phyloP scores from a whole-genome alignment of 2,329 filamentous ascomycete species.

The Eurotiales sp. region DNA sequence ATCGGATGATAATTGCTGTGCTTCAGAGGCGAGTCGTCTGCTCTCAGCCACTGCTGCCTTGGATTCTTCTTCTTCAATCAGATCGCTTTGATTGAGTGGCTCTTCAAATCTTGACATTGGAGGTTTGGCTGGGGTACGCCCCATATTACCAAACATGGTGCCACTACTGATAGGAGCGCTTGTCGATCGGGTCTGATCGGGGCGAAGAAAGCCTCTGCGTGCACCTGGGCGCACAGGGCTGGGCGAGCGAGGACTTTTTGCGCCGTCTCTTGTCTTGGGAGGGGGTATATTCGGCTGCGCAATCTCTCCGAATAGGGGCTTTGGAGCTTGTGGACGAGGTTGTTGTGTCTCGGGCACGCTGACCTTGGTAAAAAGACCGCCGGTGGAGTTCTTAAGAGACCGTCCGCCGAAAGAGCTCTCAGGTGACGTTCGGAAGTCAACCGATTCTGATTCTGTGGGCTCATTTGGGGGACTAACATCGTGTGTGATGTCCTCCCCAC shows the following conservation, averaged over 20 bases:
- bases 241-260: conserved; percentile 42
- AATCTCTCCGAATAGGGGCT: conserved; percentile 45
- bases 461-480: conserved; percentile 33
- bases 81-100: conserved; percentile 20
- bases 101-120: conserved; percentile 12
- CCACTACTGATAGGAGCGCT: conserved; percentile 36
- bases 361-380: conserved; percentile 39
- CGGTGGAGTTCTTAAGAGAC: conserved; percentile 34
- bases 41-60: conserved; percentile 29
- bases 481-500: conserved; percentile 44
- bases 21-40: conserved; percentile 30
- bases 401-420: conserved; percentile 43
- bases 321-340: conserved; percentile 23
- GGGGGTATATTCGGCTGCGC: conserved; percentile 37
- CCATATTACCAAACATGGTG: conserved; percentile 30
- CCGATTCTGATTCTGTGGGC: conserved; percentile 24
- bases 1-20: conserved; percentile 40
- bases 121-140: conserved; percentile 2
- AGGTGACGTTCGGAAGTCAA: conserved; percentile 38
- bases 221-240: conserved; percentile 40
- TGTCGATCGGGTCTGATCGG: conserved; percentile 33
- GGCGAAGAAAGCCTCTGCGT: conserved; percentile 27
- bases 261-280: conserved; percentile 27
- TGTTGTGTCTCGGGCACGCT: conserved; percentile 28
- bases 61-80: conserved; percentile 25